Base-by-base conservation (phyloP, 2,329 filamentous ascomycete genomes). In the Cryphonectria japonica region DNA sequence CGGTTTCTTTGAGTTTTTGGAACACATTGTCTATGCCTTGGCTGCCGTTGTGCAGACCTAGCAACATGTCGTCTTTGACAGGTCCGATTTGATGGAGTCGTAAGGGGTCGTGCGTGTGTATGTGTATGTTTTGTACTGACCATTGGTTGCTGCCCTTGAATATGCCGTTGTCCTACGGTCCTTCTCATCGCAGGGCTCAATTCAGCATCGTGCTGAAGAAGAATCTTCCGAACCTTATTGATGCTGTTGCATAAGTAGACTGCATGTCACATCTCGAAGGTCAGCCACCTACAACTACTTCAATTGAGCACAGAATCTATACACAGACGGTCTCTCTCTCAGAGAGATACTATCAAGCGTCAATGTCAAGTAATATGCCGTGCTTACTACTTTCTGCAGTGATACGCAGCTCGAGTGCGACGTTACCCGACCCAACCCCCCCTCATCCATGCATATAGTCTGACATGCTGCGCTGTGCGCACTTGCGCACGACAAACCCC, bases 391-490 rank as follows among this genome's bases (percentile, higher is more conserved):
- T 29, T 32, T 19, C 26, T 19, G n/a, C 16, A 59, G 54, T 19
- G 13, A 59, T 29, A 59, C 54, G 13, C 32, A 39, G 16, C 32
- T 61, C 59, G 34, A 32, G 39, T 34, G 59, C 34, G 34, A 39
- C 34, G 5, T n/a, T n/a, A n/a, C 19, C 32, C 16, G 13, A 16
- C 11, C 26, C 29, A n/a, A 16, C 39, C 26, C 26, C 8, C 16
- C 26, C 3, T 26, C 54, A 34, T 59, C 13, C 54, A 57, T 26
- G 52, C 29, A 34, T 59, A 34, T 59, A 6, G 29, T 59, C 60
- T 65, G 32, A 68, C 65, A 39, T 57, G 57, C 57, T 66, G 57
- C 63, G 63, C 43, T n/a, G 43, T 65, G 63, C 63, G 8, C 26
- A 67, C 26, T 29, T 34, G 11, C 22, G 5, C 57, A 41, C 37